A percentile compares a stretch with the other conserved stretches of the same genome.
Evolutionary conservation across 192 early-diverging fungal species (phyloP).

Genomic region (Chytriomyces sp.): DNA sequence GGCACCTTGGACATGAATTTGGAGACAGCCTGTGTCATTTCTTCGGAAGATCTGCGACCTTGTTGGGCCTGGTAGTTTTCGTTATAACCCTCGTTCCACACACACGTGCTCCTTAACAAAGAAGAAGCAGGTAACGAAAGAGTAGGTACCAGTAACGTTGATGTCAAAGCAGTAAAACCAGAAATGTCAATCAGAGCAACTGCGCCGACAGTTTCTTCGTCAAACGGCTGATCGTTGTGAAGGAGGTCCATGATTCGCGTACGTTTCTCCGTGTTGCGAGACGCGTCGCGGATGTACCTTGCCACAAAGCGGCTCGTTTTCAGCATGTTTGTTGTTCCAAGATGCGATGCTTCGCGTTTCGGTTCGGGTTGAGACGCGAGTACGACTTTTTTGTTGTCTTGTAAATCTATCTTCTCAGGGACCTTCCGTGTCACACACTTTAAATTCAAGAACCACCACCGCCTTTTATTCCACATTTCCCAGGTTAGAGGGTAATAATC

Average conservation of each 20-base stretch:
- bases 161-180: slow-evolving; percentile 40
- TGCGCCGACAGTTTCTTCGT: slow-evolving; percentile 38
- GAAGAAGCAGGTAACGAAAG: neutral
- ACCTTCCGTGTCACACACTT: too few relatives aligned
- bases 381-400: too few relatives aligned
- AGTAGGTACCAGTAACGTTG: slow-evolving; percentile 21
- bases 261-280: slow-evolving; percentile 17
- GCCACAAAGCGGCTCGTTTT: slow-evolving; percentile 33
- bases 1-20: slow-evolving; percentile 38
- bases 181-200: slow-evolving; percentile 41
- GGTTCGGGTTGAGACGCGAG: too few relatives aligned
- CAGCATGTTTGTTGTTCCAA: slow-evolving; percentile 1
- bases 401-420: too few relatives aligned
- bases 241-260: slow-evolving; percentile 27
- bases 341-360: too few relatives aligned
- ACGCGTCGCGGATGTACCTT: slow-evolving; percentile 29
- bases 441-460: too few relatives aligned
- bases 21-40: slow-evolving; percentile 40
- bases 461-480: neutral
- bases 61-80: slow-evolving; percentile 28
- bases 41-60: slow-evolving; percentile 35
- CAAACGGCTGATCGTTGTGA: slow-evolving; percentile 26
- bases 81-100: neutral
- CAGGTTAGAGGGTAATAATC: too few relatives aligned
- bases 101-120: neutral